Percentiles rank a stretch among this genome's conserved stretches.
phyloP scores from a whole-genome alignment of 169 alveolate genomes.

The Plasmodium coatneyi region DNA sequence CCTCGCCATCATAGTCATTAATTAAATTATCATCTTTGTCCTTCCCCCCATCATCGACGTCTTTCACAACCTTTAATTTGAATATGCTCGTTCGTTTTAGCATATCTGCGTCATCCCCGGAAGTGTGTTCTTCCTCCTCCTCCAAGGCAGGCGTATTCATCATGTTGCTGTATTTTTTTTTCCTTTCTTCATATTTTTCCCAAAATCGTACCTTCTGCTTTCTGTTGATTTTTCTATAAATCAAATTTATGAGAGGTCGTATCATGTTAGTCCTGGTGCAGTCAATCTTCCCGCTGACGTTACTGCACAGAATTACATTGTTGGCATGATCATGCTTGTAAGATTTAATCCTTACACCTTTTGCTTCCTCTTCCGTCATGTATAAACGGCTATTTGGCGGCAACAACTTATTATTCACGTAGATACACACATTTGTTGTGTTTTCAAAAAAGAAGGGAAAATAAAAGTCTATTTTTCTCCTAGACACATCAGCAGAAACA shows the following conservation, averaged over 20 bases:
- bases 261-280: conserved; percentile 79
- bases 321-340: conserved; percentile 75
- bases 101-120: not conserved
- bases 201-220: conserved; percentile 65
- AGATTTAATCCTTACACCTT: conserved; percentile 71
- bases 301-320: conserved; percentile 77
- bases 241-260: conserved; percentile 61
- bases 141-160: not conserved
- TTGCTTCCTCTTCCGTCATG: conserved; percentile 82
- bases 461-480: conserved; percentile 79
- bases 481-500: conserved; percentile 80
- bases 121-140: not conserved
- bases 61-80: not conserved
- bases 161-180: not conserved
- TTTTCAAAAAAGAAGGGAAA: conserved; percentile 82
- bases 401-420: conserved; percentile 76
- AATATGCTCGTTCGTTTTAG: not conserved
- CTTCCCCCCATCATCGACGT: not conserved
- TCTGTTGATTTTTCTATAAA: conserved; percentile 53
- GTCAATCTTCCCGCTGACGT: conserved; percentile 78
- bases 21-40: not conserved
- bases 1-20: not conserved
- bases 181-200: conserved; percentile 65
- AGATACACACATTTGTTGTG: conserved; percentile 78
- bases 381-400: conserved; percentile 82